These are phyloP conservation scores for Colletotrichum phormii DNA, from an alignment of 2,329 filamentous ascomycete species.

Conservation along the genomic window DNA sequence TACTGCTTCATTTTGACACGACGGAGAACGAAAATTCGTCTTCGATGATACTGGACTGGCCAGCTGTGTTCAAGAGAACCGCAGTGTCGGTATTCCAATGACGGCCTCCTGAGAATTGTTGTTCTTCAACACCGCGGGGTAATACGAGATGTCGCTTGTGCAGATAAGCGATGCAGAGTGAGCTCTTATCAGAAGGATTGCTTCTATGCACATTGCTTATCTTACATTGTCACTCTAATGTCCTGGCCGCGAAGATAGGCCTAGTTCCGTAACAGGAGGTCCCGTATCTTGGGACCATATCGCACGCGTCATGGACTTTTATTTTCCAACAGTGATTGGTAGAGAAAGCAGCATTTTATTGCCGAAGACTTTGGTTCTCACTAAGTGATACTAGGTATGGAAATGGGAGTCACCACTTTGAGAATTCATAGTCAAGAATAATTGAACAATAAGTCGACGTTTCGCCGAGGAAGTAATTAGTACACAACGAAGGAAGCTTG, in stretches of 20 bases:
- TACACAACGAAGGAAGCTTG: too few species aligned
- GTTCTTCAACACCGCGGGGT: not conserved
- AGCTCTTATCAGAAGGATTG: conserved; percentile 3
- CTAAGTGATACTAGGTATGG: too few species aligned
- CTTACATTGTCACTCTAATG: not conserved
- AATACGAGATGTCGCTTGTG: not conserved
- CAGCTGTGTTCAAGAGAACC: too few species aligned
- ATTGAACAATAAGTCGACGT: too few species aligned
- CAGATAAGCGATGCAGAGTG: not conserved
- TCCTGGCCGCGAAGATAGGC: not conserved
- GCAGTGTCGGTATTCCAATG: not conserved
- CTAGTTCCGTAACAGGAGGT: conserved; percentile 6
- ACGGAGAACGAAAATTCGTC: not conserved
- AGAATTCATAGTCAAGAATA: too few species aligned
- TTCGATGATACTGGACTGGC: not conserved
- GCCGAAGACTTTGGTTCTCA: too few species aligned
- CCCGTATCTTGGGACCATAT: not conserved
- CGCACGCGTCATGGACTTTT: not conserved
- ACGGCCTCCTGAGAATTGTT: too few species aligned
- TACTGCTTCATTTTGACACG: conserved; percentile 9
- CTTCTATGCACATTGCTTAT: conserved; percentile 5
- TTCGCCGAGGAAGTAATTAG: too few species aligned
- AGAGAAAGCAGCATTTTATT: not conserved
- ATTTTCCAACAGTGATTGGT: not conserved
- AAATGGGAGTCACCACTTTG: too few species aligned